Conservation (phyloP, 148 eudicot genomes). For the Rhododendron mucronatum region DNA sequence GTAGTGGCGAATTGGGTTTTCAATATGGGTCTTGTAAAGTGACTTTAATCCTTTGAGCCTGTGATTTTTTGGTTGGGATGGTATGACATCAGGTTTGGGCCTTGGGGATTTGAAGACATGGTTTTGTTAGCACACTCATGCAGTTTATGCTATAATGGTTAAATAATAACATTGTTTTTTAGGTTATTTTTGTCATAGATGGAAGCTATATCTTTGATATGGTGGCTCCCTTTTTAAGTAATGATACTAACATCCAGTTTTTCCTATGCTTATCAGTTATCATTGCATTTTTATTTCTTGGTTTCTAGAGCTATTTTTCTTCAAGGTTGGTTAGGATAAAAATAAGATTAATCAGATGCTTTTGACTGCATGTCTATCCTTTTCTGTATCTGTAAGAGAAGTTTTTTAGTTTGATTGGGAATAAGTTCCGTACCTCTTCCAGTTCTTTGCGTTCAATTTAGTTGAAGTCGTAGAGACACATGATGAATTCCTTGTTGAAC, state of each 20-base stretch:
- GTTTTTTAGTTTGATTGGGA: background rate
- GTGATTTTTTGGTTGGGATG: background rate
- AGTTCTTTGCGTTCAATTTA: background rate
- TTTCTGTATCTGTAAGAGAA: background rate
- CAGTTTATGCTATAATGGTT: background rate
- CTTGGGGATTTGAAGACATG: background rate
- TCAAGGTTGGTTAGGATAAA: background rate
- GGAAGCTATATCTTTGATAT: background rate
- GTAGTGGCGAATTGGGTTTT: background rate
- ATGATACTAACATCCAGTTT: background rate
- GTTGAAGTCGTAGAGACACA: background rate
- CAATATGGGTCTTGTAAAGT: background rate
- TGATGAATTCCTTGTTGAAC: background rate
- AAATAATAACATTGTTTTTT: background rate
- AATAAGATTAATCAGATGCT: background rate
- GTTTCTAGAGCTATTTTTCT: background rate
- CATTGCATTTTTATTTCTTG: background rate
- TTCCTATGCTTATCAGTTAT: background rate
- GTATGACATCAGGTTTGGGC: background rate
- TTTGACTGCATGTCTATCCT: background rate
- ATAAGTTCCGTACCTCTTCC: background rate
- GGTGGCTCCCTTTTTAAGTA: background rate
- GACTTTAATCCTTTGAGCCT: slow-evolving; percentile 2
- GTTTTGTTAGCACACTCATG: background rate
- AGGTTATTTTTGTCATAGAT: background rate